Base-by-base conservation (phyloP, 768 basidiomycete species). In the Serendipita sp. region DNA sequence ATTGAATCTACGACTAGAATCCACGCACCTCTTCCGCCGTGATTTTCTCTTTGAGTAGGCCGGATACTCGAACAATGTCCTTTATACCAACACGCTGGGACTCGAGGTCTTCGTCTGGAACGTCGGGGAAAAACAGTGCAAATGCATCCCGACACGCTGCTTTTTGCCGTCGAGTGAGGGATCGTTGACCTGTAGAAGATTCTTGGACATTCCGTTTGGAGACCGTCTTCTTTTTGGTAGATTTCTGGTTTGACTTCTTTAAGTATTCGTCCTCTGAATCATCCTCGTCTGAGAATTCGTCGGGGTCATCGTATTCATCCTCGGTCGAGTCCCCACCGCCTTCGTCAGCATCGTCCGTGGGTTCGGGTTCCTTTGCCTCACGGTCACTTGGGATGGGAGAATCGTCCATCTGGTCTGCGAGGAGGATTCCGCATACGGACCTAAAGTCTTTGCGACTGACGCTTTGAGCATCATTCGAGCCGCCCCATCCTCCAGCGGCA, bases 361-460 rank as follows among this genome's bases (percentile, higher is more conserved):
- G 10, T 16, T 16, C 8, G 7, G 10, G 7, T 10, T 52, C 48
- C 10, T 18, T 23, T 10, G 5, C 48, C 7, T 56, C 48, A 23
- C 3, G 7, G 16, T 35, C 47, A 47, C 47, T 58, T 28, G n/a
- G 64, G 15, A 38, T 51, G 23, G 45, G 36, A 13, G 54, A 28
- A n/a, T 65, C 28, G 52, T 52, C 65, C 44, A 58, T 35, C 32
- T 34, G 28, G 56, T n/a, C 10, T n/a, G 56, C 2, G 34, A 91
- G 76, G 11, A 92, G 75, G 3, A 85, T 85, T 8, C 85, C 83
- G 71, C 89, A 91, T 3, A 92, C 86, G 11, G 87, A 79, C 44
- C 86, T 80, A 86, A 87, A 92, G 70, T 91, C 89, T 34, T 83
- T 82, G 58, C 78, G 75, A 68, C 78, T 81, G 30, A 92, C 80